A percentile compares a stretch with the other conserved stretches of the same genome.
Evolutionary conservation across 2,329 filamentous ascomycete genomes (phyloP).

Genomic region (Xylariales sp.): DNA sequence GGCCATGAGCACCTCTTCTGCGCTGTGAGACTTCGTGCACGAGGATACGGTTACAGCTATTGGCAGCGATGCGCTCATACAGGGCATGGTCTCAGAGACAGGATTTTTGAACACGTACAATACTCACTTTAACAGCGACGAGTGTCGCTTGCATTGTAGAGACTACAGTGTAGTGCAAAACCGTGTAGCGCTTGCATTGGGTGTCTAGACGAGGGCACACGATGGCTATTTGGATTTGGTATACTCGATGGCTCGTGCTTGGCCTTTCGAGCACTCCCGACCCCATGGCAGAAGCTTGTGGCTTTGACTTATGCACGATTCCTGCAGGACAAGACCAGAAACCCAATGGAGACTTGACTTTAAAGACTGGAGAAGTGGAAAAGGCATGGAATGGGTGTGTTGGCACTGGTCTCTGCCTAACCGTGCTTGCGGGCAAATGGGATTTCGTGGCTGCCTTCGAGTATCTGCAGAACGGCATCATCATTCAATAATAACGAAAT

Average conservation of each 20-base stretch:
- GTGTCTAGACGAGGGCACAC: no score
- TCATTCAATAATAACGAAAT: neutral
- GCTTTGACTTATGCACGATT: conserved; percentile 2
- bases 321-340: conserved; percentile 4
- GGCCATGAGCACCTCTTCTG: no score
- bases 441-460: conserved; percentile 4
- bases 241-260: conserved; percentile 4
- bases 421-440: conserved; percentile 8
- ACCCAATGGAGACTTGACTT: neutral
- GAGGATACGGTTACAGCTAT: no score
- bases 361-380: neutral
- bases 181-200: no score
- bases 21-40: no score
- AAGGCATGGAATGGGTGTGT: conserved; percentile 1
- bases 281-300: conserved; percentile 5
- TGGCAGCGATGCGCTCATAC: no score
- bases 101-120: no score
- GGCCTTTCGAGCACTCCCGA: conserved; percentile 3
- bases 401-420: conserved; percentile 4
- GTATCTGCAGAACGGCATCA: conserved; percentile 3
- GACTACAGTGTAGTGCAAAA: no score
- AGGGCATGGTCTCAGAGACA: no score
- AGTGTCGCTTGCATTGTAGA: no score
- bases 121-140: no score
- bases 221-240: conserved; percentile 4